Base-by-base conservation (phyloP, 2,329 filamentous ascomycete genomes). In the Alternaria sp. region DNA sequence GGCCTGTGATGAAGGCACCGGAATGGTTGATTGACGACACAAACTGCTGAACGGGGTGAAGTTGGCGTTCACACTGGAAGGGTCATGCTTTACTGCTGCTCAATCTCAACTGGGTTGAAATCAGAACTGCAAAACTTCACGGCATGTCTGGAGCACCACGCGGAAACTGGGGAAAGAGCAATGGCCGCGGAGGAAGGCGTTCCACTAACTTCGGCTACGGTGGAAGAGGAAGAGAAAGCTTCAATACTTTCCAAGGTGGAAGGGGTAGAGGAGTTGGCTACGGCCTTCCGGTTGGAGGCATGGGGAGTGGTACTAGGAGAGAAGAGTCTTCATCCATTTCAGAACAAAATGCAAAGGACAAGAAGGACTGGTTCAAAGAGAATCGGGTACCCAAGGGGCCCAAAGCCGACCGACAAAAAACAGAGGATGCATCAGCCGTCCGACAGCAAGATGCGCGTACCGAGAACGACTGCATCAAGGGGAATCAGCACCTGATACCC, bases 21-120 rank as follows among this genome's bases (percentile, higher is more conserved):
- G 36, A 40, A 17, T 6, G 0, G 0, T 10, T 2, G 5, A 3
- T 2, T 9, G 44, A 3, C 0, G 7, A 7, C 5, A 23, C 44
- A 46, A 46, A 46, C 19, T 46, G 21, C 8, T 15, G 44, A 5
- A 3, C 1, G n/a, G n/a, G n/a, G n/a, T n/a, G n/a, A n/a, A n/a
- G n/a, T n/a, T n/a, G n/a, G n/a, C 1, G 4, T 0, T n/a, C 2
- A n/a, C 2, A 40, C 1, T 5, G 3, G 3, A 2, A 40, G 36
- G n/a, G 2, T 1, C n/a, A 40, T 10, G 6, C 36, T 10, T 5
- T 40, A 5, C 4, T 2, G 36, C 15, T 40, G 15, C 1, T 40
- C 15, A 2, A 10, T 10, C 36, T 40, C 36, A 40, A 40, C 36
- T 30, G 11, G 28, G 28, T 12, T 12, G 28, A 3, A 5, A 30